These are phyloP conservation scores for Exophiala sp. DNA, from an alignment of 2,329 filamentous ascomycete genomes.

Conservation along the genomic window DNA sequence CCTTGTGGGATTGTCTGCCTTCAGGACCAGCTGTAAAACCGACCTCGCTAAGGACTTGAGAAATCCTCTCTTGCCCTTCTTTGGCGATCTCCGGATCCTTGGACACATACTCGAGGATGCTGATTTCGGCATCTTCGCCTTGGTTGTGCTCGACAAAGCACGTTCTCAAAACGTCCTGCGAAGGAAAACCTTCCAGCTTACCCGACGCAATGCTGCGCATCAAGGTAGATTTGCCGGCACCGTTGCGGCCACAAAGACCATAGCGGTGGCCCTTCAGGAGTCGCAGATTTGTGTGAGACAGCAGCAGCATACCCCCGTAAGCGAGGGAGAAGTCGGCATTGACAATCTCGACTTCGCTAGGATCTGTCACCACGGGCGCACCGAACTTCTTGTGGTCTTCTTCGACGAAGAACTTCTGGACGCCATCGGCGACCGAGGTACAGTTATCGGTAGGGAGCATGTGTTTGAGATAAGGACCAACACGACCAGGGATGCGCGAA, in stretches of 20 bases:
- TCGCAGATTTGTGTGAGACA: conserved; percentile 92
- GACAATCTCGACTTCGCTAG: conserved; percentile 92
- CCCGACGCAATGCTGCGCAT: conserved; percentile 95
- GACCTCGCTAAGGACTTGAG: conserved; percentile 79
- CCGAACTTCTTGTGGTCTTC: conserved; percentile 88
- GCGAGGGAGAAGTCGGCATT: conserved; percentile 97
- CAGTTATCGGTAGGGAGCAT: conserved; percentile 63
- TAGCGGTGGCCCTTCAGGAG: conserved; percentile 96
- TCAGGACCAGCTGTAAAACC: conserved; percentile 89
- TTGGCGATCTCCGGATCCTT: conserved; percentile 83
- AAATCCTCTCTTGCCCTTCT: conserved; percentile 76
- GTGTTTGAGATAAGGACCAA: conserved; percentile 71
- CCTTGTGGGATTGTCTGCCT: conserved; percentile 81
- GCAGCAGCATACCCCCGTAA: conserved; percentile 93
- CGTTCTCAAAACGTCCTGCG: conserved; percentile 85
- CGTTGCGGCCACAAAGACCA: conserved; percentile 93
- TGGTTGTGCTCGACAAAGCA: conserved; percentile 99
- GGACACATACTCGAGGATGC: conserved; percentile 85
- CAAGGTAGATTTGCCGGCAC: conserved; percentile 96
- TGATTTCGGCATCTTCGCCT: conserved; percentile 94
- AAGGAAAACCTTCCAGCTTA: conserved; percentile 94
- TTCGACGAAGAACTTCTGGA: conserved; percentile 74
- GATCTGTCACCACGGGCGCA: conserved; percentile 78
- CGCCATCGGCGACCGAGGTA: conserved; percentile 64
- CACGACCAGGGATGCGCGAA: conserved; percentile 64